Evolutionary conservation across 2,329 filamentous ascomycete genomes (phyloP), one percentile per base, ranked within the genome.

Genomic region (Aspergillus quadricinctus): DNA sequence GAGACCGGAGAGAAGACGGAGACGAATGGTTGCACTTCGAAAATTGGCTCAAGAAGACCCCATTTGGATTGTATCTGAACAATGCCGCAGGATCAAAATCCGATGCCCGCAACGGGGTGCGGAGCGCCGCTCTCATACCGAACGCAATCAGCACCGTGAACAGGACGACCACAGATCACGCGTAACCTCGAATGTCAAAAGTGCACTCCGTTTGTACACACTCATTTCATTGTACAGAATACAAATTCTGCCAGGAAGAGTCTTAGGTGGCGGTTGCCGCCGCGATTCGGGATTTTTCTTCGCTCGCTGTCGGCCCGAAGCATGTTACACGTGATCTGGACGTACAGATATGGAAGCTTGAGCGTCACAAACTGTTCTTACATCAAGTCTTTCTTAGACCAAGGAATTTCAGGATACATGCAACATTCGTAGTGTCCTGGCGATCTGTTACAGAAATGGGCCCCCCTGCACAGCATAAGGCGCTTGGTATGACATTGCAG

Each of bases 71-170:
- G 59, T 61, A 65, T 60, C 64, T 66, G 52, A 68, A 54, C 49
- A 65, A 65, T 55, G 66, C 57, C 54, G 64, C 64, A 61, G 68
- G 65, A 64, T 64, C 64, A 61, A 65, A 63, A 59, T 57, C 58
- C 57, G 64, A 64, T 56, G 66, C 64, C 66, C 71, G 69, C 68
- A 69, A 64, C 59, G 68, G 66, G 58, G 64, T 61, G 59, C 67
- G 68, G 65, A 68, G 60, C 59, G 64, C 62, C 61, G 64, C 66
- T 64, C 66, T 72, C 71, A 73, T 73, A 56, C 68, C 68, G 65
- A 66, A 60, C 43, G 23, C 41, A 48, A 27, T 45, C 43, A 48
- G 46, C 25, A 55, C 31, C 27, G 23, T 55, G 40, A 28, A 40
- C 46, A 5, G 31, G 53, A 48, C 10, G 43, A 40, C 43, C 23